A percentile compares a stretch with the other conserved stretches of the same genome.
These are phyloP conservation scores for Elsinoe arachidis DNA, from an alignment of 2,329 filamentous ascomycete species.

Conservation along the genomic window DNA sequence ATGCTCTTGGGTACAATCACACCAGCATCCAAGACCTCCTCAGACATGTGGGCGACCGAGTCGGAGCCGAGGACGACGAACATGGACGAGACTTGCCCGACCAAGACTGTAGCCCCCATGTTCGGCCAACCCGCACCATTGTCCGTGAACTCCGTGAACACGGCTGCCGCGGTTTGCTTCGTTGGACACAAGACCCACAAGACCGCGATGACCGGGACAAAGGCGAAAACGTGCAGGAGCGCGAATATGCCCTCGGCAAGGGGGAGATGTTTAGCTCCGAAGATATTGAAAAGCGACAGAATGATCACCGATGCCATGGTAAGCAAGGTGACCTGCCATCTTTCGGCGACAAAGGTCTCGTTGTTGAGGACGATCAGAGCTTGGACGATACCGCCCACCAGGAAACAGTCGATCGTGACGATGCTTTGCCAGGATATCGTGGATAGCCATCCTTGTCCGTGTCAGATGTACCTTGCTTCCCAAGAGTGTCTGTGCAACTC, in stretches of 20 bases:
- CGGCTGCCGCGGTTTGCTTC: not conserved
- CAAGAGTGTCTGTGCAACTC: not conserved
- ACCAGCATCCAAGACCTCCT: constrained; percentile 43
- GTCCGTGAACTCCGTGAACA: constrained; percentile 21
- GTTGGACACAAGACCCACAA: constrained; percentile 28
- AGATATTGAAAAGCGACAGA: constrained; percentile 30
- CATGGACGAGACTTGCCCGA: constrained; percentile 32
- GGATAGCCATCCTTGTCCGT: constrained; percentile 20
- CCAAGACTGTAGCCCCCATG: constrained; percentile 30
- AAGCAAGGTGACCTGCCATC: constrained; percentile 39
- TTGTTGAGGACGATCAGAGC: constrained; percentile 38
- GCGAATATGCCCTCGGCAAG: constrained; percentile 29
- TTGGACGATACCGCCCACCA: constrained; percentile 39
- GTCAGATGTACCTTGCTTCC: not conserved
- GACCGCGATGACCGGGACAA: constrained; percentile 35
- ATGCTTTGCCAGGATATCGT: constrained; percentile 36
- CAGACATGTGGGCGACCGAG: constrained; percentile 23
- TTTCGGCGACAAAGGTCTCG: constrained; percentile 31
- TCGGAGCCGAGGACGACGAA: constrained; percentile 20
- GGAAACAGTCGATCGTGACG: constrained; percentile 36
- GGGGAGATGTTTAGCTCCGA: constrained; percentile 27
- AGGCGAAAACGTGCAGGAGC: constrained; percentile 36
- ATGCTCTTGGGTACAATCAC: constrained; percentile 41
- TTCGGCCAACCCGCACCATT: constrained; percentile 33
- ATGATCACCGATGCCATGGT: constrained; percentile 25